phyloP scores from a whole-genome alignment of 2,329 filamentous ascomycete genomes.

The Fusarium hostae region DNA sequence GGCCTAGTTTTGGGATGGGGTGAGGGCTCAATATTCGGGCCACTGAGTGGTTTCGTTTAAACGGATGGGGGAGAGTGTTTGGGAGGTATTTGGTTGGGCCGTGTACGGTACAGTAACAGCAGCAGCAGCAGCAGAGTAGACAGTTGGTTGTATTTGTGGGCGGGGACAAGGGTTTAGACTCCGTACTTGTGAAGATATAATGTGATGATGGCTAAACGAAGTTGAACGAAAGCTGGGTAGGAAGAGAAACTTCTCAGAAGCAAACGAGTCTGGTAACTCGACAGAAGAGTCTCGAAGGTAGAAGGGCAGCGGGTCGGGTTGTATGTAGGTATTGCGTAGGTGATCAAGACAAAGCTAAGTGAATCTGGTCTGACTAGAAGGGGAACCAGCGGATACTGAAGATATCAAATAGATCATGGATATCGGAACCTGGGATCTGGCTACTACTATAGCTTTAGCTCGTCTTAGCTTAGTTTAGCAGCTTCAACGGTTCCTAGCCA shows the following conservation, averaged over 20 bases:
- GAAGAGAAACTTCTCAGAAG: neutral
- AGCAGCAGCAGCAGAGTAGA: neutral
- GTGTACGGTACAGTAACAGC: slow-evolving; percentile 3
- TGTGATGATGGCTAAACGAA: neutral
- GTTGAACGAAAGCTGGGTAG: neutral
- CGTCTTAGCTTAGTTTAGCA: slow-evolving; percentile 9
- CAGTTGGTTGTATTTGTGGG: slow-evolving; percentile 8
- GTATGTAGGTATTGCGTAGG: slow-evolving; percentile 17
- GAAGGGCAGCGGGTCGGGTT: slow-evolving; percentile 1
- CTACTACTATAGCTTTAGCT: slow-evolving; percentile 12
- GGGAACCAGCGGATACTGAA: slow-evolving; percentile 7
- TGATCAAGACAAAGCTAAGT: slow-evolving; percentile 2
- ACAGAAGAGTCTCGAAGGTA: neutral
- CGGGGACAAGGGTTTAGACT: slow-evolving; percentile 5
- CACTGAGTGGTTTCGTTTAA: slow-evolving; percentile 1
- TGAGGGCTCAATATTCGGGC: slow-evolving; percentile 6
- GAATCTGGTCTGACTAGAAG: slow-evolving; percentile 8
- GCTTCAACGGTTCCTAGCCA: slow-evolving; percentile 33
- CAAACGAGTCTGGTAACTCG: slow-evolving; percentile 21
- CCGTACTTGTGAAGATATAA: slow-evolving; percentile 1
- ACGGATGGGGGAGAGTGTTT: neutral
- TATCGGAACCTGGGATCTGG: slow-evolving; percentile 6
- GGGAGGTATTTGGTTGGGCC: slow-evolving; percentile 2
- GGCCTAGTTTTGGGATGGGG: slow-evolving; percentile 5
- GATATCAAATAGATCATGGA: slow-evolving; percentile 22